These are phyloP conservation scores for Sarocladium kiliense DNA, from an alignment of 2,329 filamentous ascomycete genomes.

Conservation along the genomic window DNA sequence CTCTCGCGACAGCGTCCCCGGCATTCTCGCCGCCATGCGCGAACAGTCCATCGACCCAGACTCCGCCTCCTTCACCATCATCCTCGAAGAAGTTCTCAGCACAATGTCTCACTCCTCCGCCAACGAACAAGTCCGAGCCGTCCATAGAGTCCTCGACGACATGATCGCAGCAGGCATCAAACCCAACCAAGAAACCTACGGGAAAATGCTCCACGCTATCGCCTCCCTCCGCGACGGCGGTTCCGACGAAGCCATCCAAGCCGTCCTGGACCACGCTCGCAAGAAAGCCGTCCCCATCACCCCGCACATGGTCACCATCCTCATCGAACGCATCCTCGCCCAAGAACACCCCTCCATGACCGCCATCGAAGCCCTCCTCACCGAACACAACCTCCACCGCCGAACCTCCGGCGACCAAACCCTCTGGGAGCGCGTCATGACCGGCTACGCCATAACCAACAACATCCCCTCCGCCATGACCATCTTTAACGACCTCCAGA, in stretches of 20 bases:
- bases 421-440: slow-evolving; percentile 67
- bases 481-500: slow-evolving; percentile 40
- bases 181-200: slow-evolving; percentile 60
- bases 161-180: slow-evolving; percentile 53
- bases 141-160: slow-evolving; percentile 50
- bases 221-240: slow-evolving; percentile 26
- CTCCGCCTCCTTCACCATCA: slow-evolving; percentile 65
- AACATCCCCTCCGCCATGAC: slow-evolving; percentile 44
- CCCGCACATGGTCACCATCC: slow-evolving; percentile 68
- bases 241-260: slow-evolving; percentile 46
- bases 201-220: slow-evolving; percentile 59
- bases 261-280: slow-evolving; percentile 60
- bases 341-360: slow-evolving; percentile 48
- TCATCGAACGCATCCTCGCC: slow-evolving; percentile 63
- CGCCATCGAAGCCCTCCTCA: slow-evolving; percentile 56
- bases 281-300: slow-evolving; percentile 45
- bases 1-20: slow-evolving; percentile 40
- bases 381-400: slow-evolving; percentile 42
- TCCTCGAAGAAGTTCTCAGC: slow-evolving; percentile 56
- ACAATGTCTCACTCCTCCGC: slow-evolving; percentile 32
- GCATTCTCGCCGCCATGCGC: slow-evolving; percentile 56
- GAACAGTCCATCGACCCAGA: slow-evolving; percentile 50
- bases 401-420: slow-evolving; percentile 45
- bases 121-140: slow-evolving; percentile 44
- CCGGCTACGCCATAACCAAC: slow-evolving; percentile 55